These are phyloP conservation scores for Aureobasidium mangrovei DNA, from an alignment of 2,329 filamentous ascomycete genomes.

Conservation along the genomic window DNA sequence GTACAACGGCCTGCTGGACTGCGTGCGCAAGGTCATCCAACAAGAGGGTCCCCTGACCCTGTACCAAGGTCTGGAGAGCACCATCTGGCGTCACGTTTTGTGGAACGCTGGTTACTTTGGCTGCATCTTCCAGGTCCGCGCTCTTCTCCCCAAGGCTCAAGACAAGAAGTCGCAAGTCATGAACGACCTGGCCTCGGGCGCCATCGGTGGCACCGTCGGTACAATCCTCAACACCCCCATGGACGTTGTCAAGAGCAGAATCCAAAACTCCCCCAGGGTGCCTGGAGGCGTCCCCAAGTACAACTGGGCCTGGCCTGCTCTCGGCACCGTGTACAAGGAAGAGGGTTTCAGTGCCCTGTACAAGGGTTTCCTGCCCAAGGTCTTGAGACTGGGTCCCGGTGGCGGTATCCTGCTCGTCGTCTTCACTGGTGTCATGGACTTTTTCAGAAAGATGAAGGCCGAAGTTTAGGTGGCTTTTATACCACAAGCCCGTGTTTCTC, in stretches of 20 bases:
- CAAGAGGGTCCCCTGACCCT: conserved; percentile 78
- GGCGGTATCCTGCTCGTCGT: conserved; percentile 72
- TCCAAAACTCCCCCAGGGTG: conserved; percentile 85
- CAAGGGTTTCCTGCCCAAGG: conserved; percentile 97
- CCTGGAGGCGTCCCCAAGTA: conserved; percentile 83
- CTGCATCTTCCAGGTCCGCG: conserved; percentile 94
- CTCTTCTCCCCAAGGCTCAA: conserved; percentile 69
- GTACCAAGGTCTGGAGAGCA: conserved; percentile 95
- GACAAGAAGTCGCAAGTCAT: conserved; percentile 72
- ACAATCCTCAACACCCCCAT: conserved; percentile 91
- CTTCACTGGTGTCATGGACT: conserved; percentile 84
- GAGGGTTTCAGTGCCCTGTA: conserved; percentile 89
- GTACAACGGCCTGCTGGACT: conserved; percentile 75
- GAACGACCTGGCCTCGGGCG: conserved; percentile 82
- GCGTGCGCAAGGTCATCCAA: conserved; percentile 70
- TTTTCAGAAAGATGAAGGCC: conserved; percentile 65
- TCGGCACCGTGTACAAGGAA: conserved; percentile 81
- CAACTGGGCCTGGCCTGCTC: conserved; percentile 92
- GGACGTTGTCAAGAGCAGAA: conserved; percentile 96
- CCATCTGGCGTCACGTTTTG: conserved; percentile 86
- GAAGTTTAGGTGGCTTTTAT: conserved; percentile 21
- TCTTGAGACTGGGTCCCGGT: conserved; percentile 65
- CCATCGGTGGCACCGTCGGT: conserved; percentile 79
- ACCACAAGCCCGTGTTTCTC: not conserved
- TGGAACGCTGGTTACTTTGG: conserved; percentile 98